Evolutionary conservation across 345 rosid species (phyloP).

Genomic region (Camelina neglecta): DNA sequence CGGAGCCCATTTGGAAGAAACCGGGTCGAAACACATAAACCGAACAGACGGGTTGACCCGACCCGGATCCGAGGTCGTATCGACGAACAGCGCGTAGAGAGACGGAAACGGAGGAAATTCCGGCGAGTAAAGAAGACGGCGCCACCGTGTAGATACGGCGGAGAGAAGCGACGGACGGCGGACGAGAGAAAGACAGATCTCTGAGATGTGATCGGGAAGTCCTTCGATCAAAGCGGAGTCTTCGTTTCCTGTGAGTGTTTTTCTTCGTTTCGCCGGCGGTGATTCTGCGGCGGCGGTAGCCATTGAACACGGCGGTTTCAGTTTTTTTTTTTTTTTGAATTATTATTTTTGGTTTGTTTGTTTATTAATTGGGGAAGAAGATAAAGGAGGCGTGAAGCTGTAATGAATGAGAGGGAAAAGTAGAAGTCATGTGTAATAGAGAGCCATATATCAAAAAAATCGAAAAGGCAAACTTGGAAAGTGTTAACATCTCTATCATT

Average conservation of each 20-base stretch:
- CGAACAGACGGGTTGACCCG: slow-evolving; percentile 30
- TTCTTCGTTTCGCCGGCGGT: slow-evolving; percentile 36
- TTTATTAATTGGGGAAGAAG: not conserved
- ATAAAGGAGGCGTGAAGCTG: slow-evolving; percentile 32
- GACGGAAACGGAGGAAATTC: slow-evolving; percentile 53
- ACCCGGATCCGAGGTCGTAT: slow-evolving; percentile 18
- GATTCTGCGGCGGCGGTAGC: slow-evolving; percentile 8
- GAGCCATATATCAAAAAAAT: slow-evolving; percentile 36
- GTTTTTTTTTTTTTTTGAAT: not conserved
- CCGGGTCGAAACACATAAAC: slow-evolving; percentile 51
- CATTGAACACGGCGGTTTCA: slow-evolving; percentile 30
- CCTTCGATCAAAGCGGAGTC: slow-evolving; percentile 42
- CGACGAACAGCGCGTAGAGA: slow-evolving; percentile 50
- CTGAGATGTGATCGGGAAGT: slow-evolving; percentile 59
- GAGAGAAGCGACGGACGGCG: slow-evolving; percentile 48
- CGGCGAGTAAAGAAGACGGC: slow-evolving; percentile 58
- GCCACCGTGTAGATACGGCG: slow-evolving; percentile 61
- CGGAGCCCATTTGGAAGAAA: slow-evolving; percentile 51
- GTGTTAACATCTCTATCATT: slow-evolving; percentile 36
- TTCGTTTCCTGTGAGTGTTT: not conserved
- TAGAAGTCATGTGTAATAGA: not conserved
- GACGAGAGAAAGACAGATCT: slow-evolving; percentile 48
- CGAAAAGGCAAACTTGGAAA: slow-evolving; percentile 47
- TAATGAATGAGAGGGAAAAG: slow-evolving; percentile 36
- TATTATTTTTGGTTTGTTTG: not conserved